A percentile compares a stretch with the other conserved stretches of the same genome.
Conservation (phyloP, 1,139 yeast species). For the Kurtzmaniella quercitrusa region DNA sequence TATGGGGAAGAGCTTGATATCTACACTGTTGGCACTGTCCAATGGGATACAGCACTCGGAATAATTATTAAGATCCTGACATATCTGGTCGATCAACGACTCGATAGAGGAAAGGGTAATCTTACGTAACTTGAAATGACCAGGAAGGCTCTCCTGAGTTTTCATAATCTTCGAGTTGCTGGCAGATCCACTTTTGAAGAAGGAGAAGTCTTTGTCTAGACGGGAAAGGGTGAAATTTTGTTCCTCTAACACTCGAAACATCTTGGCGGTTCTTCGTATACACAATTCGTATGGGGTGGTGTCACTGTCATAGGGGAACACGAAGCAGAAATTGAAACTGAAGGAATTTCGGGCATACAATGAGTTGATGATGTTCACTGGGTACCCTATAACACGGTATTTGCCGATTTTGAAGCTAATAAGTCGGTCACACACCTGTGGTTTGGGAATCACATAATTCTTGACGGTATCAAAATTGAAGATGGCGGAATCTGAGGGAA, state of each 20-base stretch:
- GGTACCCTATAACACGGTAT: slow-evolving; percentile 81
- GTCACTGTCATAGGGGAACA: slow-evolving; percentile 79
- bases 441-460: slow-evolving; percentile 90
- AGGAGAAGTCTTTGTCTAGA: slow-evolving; percentile 31
- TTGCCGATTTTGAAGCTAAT: slow-evolving; percentile 69
- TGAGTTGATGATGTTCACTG: slow-evolving; percentile 72
- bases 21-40: slow-evolving; percentile 84
- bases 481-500: slow-evolving; percentile 29
- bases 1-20: slow-evolving; percentile 85
- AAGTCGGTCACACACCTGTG: slow-evolving; percentile 79
- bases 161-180: not conserved
- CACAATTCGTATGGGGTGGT: slow-evolving; percentile 85
- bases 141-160: slow-evolving; percentile 19
- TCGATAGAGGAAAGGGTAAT: slow-evolving; percentile 61
- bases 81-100: slow-evolving; percentile 80
- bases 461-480: slow-evolving; percentile 83
- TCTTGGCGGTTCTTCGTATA: slow-evolving; percentile 75
- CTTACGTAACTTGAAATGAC: slow-evolving; percentile 36
- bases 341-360: slow-evolving; percentile 87
- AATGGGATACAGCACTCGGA: slow-evolving; percentile 95
- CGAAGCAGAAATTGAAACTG: slow-evolving; percentile 89
- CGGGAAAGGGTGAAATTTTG: slow-evolving; percentile 75
- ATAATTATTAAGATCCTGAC: slow-evolving; percentile 88
- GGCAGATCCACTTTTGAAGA: slow-evolving; percentile 22
- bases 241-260: slow-evolving; percentile 89